Base-by-base conservation (phyloP, 495 filamentous ascomycete genomes). In the Tirmania nivea region DNA sequence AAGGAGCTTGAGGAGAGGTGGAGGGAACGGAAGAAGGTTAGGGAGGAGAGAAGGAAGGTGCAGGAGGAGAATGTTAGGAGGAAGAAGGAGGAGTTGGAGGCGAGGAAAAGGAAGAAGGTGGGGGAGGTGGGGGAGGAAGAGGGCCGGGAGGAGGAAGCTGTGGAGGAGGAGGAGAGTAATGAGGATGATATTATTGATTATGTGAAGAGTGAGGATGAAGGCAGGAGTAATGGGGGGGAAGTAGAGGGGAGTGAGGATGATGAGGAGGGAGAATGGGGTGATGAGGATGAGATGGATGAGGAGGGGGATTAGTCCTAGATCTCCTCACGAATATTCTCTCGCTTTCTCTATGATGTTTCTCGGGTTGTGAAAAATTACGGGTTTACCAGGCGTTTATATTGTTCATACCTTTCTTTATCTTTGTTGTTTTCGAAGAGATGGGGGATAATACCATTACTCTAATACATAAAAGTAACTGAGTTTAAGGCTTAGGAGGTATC, bases 61-160 rank as follows among this genome's bases (percentile, higher is more conserved):
- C 88, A 95, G 65, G 84, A 71, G 65, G 88, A 79, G 54, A 95
- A 95, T 63, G 78, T 90, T 17, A 83, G 89, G 68, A 81, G 74
- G 68, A 94, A 94, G 71, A 77, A 76, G 68, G 70, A 70, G 49
- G 74, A 78, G 57, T 66, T 65, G 19, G 73, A 69, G 9, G 74
- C 70, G 58, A 69, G 63, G 20, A 67, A 66, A 19, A 72, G 70
- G 10, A 74, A 71, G 58, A 69, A 63, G 21, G 39, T 3, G 17
- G 5, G 2, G 17, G 69, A 65, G 10, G 68, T 57, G 25, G 48
- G 68, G 62, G 61, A 68, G 42, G 76, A 75, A 31, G 76, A 79
- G 35, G 74, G 76, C 3, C 77, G 80, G 52, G 72, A 71, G 57
- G 66, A 73, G 48, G 69, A 66, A 55, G 72, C 74, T 52, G 74